Evolutionary conservation across 306 rosid species (phyloP).

Genomic region (Vigna radiata): DNA sequence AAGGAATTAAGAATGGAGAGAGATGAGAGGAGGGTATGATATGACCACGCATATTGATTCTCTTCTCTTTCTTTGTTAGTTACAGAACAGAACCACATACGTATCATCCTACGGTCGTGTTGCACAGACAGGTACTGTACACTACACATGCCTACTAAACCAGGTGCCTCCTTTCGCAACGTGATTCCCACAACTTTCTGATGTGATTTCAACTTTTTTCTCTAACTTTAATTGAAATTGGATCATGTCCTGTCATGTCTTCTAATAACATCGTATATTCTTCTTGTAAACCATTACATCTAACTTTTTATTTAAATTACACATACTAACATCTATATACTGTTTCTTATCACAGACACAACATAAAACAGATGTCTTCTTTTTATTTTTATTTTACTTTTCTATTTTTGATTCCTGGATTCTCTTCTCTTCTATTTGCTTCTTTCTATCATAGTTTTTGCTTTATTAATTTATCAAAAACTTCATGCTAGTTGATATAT

Average conservation of each 20-base stretch:
- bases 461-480: too few species aligned
- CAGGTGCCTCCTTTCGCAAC: neutral
- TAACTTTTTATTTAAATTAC: too few species aligned
- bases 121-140: neutral
- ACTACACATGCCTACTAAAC: neutral
- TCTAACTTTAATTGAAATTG: neutral
- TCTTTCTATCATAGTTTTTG: too few species aligned
- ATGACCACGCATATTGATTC: conserved; percentile 38
- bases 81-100: neutral
- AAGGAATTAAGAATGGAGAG: conserved; percentile 41
- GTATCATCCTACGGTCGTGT: neutral
- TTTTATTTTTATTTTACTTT: too few species aligned
- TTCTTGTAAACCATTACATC: neutral
- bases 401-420: too few species aligned
- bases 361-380: too few species aligned
- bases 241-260: neutral
- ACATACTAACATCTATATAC: too few species aligned
- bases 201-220: neutral
- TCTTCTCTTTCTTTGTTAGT: conserved; percentile 14
- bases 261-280: conserved; percentile 1
- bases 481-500: too few species aligned
- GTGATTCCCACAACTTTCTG: conserved; percentile 4
- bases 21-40: conserved; percentile 44
- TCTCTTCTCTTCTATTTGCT: too few species aligned
- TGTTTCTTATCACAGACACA: too few species aligned